These are phyloP conservation scores for Psilocybe sp. DNA, from an alignment of 768 basidiomycete genomes.

Conservation along the genomic window DNA sequence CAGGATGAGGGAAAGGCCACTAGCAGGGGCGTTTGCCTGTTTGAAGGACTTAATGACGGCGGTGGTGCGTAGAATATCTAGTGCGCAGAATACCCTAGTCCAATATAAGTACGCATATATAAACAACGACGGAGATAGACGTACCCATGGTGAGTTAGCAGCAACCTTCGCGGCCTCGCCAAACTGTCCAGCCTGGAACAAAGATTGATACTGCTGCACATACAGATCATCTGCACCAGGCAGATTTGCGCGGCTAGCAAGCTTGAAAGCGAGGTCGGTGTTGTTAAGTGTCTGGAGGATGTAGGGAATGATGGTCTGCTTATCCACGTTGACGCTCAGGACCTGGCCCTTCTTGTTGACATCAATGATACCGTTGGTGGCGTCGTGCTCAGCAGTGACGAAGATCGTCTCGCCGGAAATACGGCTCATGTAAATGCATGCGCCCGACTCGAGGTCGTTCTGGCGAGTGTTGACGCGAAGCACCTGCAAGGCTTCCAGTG, in stretches of 20 bases:
- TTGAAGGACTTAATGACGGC: slow-evolving; percentile 99
- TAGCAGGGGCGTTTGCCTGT: slow-evolving; percentile 84
- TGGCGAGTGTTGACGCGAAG: too few relatives aligned
- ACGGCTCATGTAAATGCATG: slow-evolving; percentile 99
- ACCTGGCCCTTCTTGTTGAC: slow-evolving; percentile 99
- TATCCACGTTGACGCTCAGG: slow-evolving; percentile 94
- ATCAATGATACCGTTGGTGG: slow-evolving; percentile 92
- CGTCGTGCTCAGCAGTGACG: slow-evolving; percentile 95
- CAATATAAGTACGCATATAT: slow-evolving; percentile 5
- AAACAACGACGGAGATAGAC: slow-evolving; percentile 14
- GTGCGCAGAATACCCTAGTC: slow-evolving; percentile 85
- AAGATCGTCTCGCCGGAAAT: slow-evolving; percentile 99
- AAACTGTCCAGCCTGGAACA: slow-evolving; percentile 87
- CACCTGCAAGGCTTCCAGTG: slow-evolving; percentile 68
- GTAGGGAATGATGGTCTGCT: slow-evolving; percentile 94
- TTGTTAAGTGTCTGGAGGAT: slow-evolving; percentile 93
- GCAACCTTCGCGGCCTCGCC: slow-evolving; percentile 96
- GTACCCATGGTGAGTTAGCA: slow-evolving; percentile 90
- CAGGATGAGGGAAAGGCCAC: slow-evolving; percentile 90
- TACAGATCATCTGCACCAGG: slow-evolving; percentile 98
- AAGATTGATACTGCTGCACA: slow-evolving; percentile 87
- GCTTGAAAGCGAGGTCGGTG: slow-evolving; percentile 95
- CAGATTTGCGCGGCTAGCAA: slow-evolving; percentile 92
- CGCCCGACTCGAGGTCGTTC: slow-evolving; percentile 96
- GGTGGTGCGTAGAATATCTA: too few relatives aligned